Evolutionary conservation across 192 early-diverging fungal species (phyloP).

Genomic region (Funneliformis geosporum): DNA sequence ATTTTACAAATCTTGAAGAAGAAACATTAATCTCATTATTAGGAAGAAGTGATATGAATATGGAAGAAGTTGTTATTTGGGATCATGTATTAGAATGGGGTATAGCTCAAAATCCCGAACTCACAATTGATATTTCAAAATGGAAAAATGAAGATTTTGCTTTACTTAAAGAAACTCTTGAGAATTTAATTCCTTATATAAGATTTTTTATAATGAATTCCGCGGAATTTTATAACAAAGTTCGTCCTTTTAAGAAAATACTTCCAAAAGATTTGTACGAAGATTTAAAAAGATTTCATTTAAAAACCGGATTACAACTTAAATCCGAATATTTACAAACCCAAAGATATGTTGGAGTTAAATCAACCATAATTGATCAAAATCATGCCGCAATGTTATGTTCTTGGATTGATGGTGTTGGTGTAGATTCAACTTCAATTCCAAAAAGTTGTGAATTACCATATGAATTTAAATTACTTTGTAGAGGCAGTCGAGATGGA

Average conservation of each 20-base stretch:
- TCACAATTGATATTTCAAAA: background rate
- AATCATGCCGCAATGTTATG: constrained; percentile 1
- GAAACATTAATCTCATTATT: background rate
- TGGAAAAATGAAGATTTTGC: constrained; percentile 2
- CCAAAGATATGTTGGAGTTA: background rate
- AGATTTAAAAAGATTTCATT: constrained; percentile 7
- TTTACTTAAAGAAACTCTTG: constrained; percentile 3
- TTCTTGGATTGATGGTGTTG: constrained; percentile 27
- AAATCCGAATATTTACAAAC: constrained; percentile 4
- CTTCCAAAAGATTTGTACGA: constrained; percentile 12
- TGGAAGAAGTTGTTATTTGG: constrained; percentile 24
- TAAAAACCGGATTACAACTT: constrained; percentile 11
- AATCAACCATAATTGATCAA: constrained; percentile 19
- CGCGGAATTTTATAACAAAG: constrained; percentile 11
- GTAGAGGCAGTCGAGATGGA: constrained; percentile 10
- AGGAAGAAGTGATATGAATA: constrained; percentile 9
- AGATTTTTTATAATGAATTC: constrained; percentile 14
- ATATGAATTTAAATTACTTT: constrained; percentile 26
- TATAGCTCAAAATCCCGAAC: constrained; percentile 7
- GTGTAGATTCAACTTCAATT: background rate
- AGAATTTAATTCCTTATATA: background rate
- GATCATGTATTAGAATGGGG: constrained; percentile 22
- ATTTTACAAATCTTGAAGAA: constrained; percentile 25
- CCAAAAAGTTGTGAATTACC: background rate
- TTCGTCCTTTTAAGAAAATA: constrained; percentile 17